Conservation (phyloP, 2,329 filamentous ascomycete genomes). For the Chrysosporium keratinophilum region DNA sequence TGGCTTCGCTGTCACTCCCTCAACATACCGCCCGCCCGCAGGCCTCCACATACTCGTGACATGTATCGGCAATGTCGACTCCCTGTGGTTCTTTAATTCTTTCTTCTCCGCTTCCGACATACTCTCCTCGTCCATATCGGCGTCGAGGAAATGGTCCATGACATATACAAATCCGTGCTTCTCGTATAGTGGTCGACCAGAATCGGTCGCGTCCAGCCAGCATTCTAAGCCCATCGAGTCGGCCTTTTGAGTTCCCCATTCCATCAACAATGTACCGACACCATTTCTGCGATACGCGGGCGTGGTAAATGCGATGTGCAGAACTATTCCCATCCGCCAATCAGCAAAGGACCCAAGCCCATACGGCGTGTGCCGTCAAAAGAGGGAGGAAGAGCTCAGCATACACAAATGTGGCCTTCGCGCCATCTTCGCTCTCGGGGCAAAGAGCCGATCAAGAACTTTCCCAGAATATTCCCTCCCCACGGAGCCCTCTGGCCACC, state of each 20-base stretch:
- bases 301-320: slow-evolving; percentile 21
- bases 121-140: slow-evolving; percentile 8
- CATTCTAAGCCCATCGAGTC: slow-evolving; percentile 20
- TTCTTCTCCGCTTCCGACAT: slow-evolving; percentile 11
- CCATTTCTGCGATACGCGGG: slow-evolving; percentile 23
- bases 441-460: slow-evolving; percentile 17
- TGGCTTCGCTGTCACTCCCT: slow-evolving; percentile 14
- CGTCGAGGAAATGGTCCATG: slow-evolving; percentile 6
- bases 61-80: slow-evolving; percentile 8
- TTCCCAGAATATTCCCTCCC: slow-evolving; percentile 18
- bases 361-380: not conserved
- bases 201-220: slow-evolving; percentile 21
- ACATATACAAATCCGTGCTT: slow-evolving; percentile 14
- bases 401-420: slow-evolving; percentile 20
- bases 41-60: slow-evolving; percentile 15
- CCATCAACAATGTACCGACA: slow-evolving; percentile 19
- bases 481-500: slow-evolving; percentile 25
- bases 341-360: not conserved
- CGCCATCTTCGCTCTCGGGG: slow-evolving; percentile 16
- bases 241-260: slow-evolving; percentile 22
- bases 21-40: slow-evolving; percentile 10
- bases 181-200: slow-evolving; percentile 16
- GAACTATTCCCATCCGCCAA: slow-evolving; percentile 11
- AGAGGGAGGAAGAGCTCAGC: slow-evolving; percentile 1
- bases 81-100: slow-evolving; percentile 7